Evolutionary conservation across 2,329 filamentous ascomycete species (phyloP).

Genomic region (Alternaria metachromatica): DNA sequence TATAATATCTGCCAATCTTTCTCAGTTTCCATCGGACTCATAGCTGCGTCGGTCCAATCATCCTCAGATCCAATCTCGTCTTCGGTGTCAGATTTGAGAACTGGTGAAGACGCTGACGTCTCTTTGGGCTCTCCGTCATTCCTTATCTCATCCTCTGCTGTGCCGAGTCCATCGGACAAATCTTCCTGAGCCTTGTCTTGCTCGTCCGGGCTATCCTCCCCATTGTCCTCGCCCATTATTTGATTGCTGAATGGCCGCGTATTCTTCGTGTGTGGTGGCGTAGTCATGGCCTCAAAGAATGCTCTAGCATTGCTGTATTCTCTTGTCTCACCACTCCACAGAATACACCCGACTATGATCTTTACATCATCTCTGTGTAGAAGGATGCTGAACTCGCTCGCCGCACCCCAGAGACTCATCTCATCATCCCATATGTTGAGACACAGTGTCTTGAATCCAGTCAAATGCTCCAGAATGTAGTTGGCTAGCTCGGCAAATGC

Average conservation of each 20-base stretch:
- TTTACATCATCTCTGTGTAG: constrained; percentile 11
- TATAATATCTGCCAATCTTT: constrained; percentile 17
- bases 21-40: constrained; percentile 10
- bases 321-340: constrained; percentile 1
- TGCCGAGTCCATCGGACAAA: background rate
- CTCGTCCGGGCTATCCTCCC: background rate
- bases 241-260: background rate
- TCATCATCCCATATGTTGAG: constrained; percentile 27
- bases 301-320: constrained; percentile 4
- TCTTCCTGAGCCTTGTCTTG: background rate
- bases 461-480: constrained; percentile 22
- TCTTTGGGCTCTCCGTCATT: background rate
- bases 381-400: constrained; percentile 18
- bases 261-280: background rate
- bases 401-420: constrained; percentile 2
- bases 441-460: constrained; percentile 21
- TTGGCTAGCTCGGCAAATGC: constrained; percentile 26
- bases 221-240: background rate
- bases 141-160: background rate
- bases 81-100: background rate
- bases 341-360: constrained; percentile 14
- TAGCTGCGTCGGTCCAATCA: constrained; percentile 15
- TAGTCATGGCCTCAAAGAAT: constrained; percentile 11
- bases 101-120: background rate
- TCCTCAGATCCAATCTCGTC: background rate